Base-by-base conservation (phyloP, 1,139 yeast genomes). In the Waltiozyma sp. region DNA sequence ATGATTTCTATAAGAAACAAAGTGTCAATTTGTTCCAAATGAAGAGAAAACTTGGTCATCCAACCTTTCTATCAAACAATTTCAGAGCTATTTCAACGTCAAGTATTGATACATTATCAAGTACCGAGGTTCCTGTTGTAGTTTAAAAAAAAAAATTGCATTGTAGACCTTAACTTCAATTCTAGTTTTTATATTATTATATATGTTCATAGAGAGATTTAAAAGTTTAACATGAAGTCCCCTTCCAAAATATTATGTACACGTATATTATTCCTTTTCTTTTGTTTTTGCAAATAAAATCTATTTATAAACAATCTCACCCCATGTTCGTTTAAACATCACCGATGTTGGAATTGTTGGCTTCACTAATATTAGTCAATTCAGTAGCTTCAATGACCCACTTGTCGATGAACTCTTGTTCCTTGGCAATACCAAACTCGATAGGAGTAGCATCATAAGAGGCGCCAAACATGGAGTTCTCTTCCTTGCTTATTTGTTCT, bases 391-490 rank as follows among this genome's bases (percentile, higher is more conserved):
- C 76, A 45, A 62, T 63, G 50, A 76, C 77, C 95, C 96, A 89
- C 47, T 72, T 69, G 50, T 79, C 82, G 44, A 89, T 72, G 43
- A 73, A 73, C 50, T 69, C 67, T 59, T 83, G 87, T 66, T 91
- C 97, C 53, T 72, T 71, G 46, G 72, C 70, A 46, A 85, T 63
- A 52, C 94, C 95, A 58, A 71, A 69, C 44, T 81, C 82, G 47
- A 86, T 64, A 49, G 77, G 65, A 34, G 84, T 68, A 40, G 72
- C 65, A 40, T 77, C 75, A 61, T 70, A 86, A 7, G 80, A 75
- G 2, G 94, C 82, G 9, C 97, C 97, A 57, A 69, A 78, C 95
- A 89, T 81, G 43, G 69, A 68, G 15, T 89, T 78, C 61, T 91
- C 96, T 69, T 91, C 99, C 48, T 70, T 72, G 4, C 88, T 75